Evolutionary conservation across 768 basidiomycete genomes (phyloP).

Genomic region (Podaxis sp.): DNA sequence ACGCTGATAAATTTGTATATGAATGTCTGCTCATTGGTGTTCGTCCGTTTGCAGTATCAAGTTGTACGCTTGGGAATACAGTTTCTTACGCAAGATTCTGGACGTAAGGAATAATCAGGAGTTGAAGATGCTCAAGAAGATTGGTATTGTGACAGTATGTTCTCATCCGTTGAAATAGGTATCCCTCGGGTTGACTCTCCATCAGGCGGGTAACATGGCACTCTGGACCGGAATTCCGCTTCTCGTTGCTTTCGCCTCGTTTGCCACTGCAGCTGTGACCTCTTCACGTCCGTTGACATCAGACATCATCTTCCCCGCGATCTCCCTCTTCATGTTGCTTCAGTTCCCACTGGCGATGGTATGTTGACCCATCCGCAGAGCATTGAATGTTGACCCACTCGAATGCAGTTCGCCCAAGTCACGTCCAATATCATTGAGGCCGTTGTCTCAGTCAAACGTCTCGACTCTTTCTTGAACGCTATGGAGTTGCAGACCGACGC

Average conservation of each 20-base stretch:
- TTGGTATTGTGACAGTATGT: constrained; percentile 71
- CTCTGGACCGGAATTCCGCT: constrained; percentile 73
- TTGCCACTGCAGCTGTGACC: constrained; percentile 66
- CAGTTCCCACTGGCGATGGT: constrained; percentile 88
- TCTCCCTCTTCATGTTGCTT: constrained; percentile 85
- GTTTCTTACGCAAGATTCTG: constrained; percentile 79
- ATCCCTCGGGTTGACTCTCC: background rate
- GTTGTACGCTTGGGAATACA: constrained; percentile 93
- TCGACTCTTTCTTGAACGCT: constrained; percentile 72
- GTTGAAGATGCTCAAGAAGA: constrained; percentile 77
- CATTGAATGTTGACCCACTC: constrained; percentile 8
- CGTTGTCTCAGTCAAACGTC: constrained; percentile 76
- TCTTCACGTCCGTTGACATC: constrained; percentile 74
- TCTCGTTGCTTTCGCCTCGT: constrained; percentile 80
- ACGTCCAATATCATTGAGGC: constrained; percentile 86
- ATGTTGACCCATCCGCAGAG: constrained; percentile 19
- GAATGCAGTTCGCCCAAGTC: constrained; percentile 60
- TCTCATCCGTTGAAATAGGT: constrained; percentile 15
- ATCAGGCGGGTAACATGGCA: constrained; percentile 55
- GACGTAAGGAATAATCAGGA: constrained; percentile 82
- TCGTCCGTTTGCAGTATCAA: constrained; percentile 61
- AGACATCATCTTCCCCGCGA: constrained; percentile 94
- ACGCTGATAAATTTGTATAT: background rate
- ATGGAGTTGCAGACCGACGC: constrained; percentile 83
- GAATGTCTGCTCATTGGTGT: background rate